Evolutionary conservation across 169 alveolate species (phyloP).

Genomic region (Cytauxzoon felis): DNA sequence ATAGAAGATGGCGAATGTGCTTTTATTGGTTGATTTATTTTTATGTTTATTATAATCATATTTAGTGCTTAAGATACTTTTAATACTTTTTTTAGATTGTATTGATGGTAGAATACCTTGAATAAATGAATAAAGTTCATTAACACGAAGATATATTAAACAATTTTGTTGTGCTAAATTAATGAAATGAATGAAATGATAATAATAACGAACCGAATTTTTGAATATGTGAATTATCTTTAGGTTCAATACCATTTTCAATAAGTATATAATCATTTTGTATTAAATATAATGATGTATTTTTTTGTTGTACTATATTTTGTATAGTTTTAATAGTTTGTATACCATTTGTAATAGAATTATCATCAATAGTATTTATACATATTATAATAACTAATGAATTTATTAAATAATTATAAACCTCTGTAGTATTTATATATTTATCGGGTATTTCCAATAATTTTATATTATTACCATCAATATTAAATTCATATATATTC

Average conservation of each 20-base stretch:
- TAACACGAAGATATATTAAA: constrained; percentile 39
- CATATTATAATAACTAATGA: constrained; percentile 48
- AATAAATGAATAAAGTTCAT: constrained; percentile 28
- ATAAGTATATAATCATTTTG: constrained; percentile 50
- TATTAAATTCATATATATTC: constrained; percentile 1
- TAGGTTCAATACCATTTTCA: constrained; percentile 21
- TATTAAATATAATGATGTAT: constrained; percentile 37
- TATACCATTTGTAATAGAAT: constrained; percentile 38
- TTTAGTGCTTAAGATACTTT: constrained; percentile 5
- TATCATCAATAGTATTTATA: constrained; percentile 48
- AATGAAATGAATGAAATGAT: background rate
- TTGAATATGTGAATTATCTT: constrained; percentile 2
- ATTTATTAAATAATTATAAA: constrained; percentile 15
- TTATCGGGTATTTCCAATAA: constrained; percentile 53
- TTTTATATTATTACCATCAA: background rate
- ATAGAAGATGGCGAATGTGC: constrained; percentile 62
- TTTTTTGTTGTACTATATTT: constrained; percentile 30
- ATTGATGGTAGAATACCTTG: constrained; percentile 37
- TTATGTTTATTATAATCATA: background rate
- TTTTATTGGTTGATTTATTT: background rate
- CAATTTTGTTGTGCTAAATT: constrained; percentile 45
- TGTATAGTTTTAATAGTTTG: constrained; percentile 31
- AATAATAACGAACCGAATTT: background rate
- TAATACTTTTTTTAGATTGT: constrained; percentile 38
- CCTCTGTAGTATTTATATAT: constrained; percentile 39